phyloP scores from a whole-genome alignment of 2,329 filamentous ascomycete species.

The Botrytis tulipae region DNA sequence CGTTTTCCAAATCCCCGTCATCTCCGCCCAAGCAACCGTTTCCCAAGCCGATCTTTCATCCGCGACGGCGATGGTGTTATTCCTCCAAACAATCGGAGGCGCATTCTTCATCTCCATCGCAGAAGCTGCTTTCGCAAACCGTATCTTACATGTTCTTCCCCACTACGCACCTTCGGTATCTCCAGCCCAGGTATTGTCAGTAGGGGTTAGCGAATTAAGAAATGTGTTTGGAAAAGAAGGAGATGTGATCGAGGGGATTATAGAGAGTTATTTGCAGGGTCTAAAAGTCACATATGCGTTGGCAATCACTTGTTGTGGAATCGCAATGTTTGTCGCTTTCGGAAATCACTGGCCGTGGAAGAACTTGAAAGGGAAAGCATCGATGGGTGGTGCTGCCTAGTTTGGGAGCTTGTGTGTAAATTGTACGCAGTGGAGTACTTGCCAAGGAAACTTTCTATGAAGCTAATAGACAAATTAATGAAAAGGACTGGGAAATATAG shows the following conservation, averaged over 20 bases:
- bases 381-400: slow-evolving; percentile 26
- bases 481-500: neutral
- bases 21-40: slow-evolving; percentile 42
- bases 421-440: no score
- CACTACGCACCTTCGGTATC: slow-evolving; percentile 42
- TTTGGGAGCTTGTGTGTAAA: neutral
- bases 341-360: slow-evolving; percentile 40
- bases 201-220: slow-evolving; percentile 57
- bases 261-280: slow-evolving; percentile 60
- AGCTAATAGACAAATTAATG: neutral
- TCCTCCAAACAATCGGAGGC: slow-evolving; percentile 52
- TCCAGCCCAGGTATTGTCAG: slow-evolving; percentile 42
- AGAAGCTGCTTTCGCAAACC: slow-evolving; percentile 49
- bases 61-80: slow-evolving; percentile 46
- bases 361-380: slow-evolving; percentile 35
- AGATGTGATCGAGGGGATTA: slow-evolving; percentile 52
- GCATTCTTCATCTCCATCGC: slow-evolving; percentile 50
- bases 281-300: slow-evolving; percentile 63
- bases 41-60: slow-evolving; percentile 46
- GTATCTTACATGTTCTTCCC: slow-evolving; percentile 42
- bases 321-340: slow-evolving; percentile 41
- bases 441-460: neutral
- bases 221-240: slow-evolving; percentile 43
- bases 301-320: slow-evolving; percentile 48
- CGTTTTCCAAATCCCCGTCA: slow-evolving; percentile 48